Conservation (phyloP, 108 stramenopile species). For the Tribonema minus region DNA sequence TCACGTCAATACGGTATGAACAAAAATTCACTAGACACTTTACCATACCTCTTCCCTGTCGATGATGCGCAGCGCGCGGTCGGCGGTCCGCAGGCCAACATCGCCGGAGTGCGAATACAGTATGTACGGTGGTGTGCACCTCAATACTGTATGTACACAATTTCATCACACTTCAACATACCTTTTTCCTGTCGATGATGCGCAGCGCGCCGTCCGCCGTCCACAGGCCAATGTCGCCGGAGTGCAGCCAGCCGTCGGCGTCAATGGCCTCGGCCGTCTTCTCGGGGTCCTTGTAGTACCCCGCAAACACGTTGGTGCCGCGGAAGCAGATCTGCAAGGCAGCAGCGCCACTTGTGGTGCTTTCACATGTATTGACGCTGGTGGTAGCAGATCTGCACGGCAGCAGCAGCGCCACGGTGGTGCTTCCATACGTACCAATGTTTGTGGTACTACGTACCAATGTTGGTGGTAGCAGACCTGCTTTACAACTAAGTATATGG, state of each 20-base stretch:
- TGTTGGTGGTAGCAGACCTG: too few relatives aligned
- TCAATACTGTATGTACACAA: too few relatives aligned
- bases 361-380: too few relatives aligned
- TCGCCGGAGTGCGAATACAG: conserved; percentile 93
- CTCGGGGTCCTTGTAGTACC: conserved; percentile 92
- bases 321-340: conserved; percentile 76
- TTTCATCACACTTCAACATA: too few relatives aligned
- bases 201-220: conserved; percentile 76
- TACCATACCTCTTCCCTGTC: conserved; percentile 39
- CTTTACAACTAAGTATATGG: too few relatives aligned
- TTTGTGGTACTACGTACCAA: too few relatives aligned
- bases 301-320: conserved; percentile 84
- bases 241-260: conserved; percentile 87
- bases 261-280: conserved; percentile 85
- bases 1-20: too few relatives aligned
- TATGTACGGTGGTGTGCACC: too few relatives aligned
- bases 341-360: too few relatives aligned
- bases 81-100: conserved; percentile 83
- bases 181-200: conserved; percentile 67
- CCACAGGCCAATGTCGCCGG: conserved; percentile 96
- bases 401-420: neutral
- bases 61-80: conserved; percentile 87
- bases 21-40: too few relatives aligned
- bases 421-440: too few relatives aligned
- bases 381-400: conserved; percentile 75